Conservation (phyloP, 257 asterid genomes). For the Solanum microdontum region DNA sequence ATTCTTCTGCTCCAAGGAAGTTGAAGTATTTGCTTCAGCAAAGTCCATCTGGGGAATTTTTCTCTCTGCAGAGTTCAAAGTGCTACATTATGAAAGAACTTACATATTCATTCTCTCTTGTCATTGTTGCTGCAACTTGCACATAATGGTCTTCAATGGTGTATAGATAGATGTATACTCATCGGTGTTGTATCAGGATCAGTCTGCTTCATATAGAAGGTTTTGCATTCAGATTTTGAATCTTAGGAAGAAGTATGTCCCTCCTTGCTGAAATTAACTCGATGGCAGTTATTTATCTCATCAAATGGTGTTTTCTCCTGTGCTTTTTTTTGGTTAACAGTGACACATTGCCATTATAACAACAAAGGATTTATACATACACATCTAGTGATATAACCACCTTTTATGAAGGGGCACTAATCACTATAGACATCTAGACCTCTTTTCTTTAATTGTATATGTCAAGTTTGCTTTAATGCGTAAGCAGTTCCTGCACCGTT, state of each 20-base stretch:
- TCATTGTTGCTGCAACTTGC: background rate
- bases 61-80: background rate
- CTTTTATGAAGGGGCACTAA: background rate
- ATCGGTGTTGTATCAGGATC: background rate
- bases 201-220: background rate
- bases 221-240: background rate
- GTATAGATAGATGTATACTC: background rate
- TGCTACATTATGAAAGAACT: background rate
- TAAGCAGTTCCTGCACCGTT: background rate
- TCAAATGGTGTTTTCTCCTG: background rate
- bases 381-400: background rate
- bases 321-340: background rate
- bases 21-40: background rate
- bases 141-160: background rate
- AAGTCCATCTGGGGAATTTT: background rate
- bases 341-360: background rate
- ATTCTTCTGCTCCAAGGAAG: background rate
- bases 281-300: background rate
- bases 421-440: background rate
- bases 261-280: background rate
- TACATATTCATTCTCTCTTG: background rate
- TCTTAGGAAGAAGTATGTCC: background rate
- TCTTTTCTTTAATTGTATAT: background rate
- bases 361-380: background rate
- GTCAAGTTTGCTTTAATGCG: background rate